Conservation (phyloP, 345 rosid genomes). For the Pseudoturritis turrita region DNA sequence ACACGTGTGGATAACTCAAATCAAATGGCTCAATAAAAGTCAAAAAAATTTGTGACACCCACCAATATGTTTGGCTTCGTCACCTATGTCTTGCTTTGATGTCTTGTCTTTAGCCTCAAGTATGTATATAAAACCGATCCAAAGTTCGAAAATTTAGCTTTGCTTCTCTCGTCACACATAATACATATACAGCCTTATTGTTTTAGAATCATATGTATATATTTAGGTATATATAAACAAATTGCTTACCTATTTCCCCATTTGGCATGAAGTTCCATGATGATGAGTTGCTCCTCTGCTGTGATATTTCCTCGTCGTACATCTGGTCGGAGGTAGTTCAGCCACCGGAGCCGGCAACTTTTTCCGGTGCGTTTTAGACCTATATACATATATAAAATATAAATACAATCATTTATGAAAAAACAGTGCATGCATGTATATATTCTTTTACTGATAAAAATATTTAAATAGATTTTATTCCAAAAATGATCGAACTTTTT, state of each 20-base stretch:
- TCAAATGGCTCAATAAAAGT: neutral
- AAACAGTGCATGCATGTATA: neutral
- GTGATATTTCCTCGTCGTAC: slow-evolving; percentile 83
- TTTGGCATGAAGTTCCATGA: slow-evolving; percentile 80
- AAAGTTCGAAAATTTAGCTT: slow-evolving; percentile 7
- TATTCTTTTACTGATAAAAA: neutral
- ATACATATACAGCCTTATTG: neutral
- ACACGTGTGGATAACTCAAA: neutral
- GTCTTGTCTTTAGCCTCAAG: slow-evolving; percentile 4
- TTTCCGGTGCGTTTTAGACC: slow-evolving; percentile 91
- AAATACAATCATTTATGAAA: neutral
- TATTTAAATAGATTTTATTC: neutral
- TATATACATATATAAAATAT: neutral
- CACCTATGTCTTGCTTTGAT: neutral
- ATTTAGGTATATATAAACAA: neutral
- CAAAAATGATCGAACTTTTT: neutral
- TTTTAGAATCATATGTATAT: neutral
- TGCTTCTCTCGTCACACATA: slow-evolving; percentile 12
- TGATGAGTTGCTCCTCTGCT: slow-evolving; percentile 66
- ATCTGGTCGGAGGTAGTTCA: slow-evolving; percentile 79
- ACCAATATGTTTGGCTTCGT: slow-evolving; percentile 9
- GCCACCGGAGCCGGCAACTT: slow-evolving; percentile 90
- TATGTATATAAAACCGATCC: neutral
- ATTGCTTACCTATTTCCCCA: slow-evolving; percentile 68
- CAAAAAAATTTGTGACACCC: neutral